phyloP scores from a whole-genome alignment of 768 basidiomycete genomes.

The Pholiota microspora region DNA sequence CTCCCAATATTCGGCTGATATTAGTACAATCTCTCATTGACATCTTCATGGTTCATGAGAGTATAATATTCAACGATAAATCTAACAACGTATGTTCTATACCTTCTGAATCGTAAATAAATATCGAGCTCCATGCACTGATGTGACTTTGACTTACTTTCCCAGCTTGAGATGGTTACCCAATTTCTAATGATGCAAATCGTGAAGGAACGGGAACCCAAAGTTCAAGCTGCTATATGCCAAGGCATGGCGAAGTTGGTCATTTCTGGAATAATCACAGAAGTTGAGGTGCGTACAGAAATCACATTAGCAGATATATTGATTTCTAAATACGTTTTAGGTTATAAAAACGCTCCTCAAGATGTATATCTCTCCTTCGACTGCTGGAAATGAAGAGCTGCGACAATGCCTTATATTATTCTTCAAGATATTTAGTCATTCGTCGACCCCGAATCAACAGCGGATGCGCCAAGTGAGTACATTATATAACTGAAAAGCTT shows the following conservation, averaged over 20 bases:
- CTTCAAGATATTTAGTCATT: conserved; percentile 84
- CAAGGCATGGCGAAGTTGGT: conserved; percentile 87
- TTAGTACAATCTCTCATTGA: conserved; percentile 86
- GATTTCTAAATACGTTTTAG: conserved; percentile 41
- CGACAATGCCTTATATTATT: conserved; percentile 87
- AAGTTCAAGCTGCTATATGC: conserved; percentile 66
- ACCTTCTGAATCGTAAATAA: no score
- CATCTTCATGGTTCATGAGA: conserved; percentile 80
- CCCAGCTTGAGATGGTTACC: conserved; percentile 21
- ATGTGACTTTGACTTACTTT: not conserved
- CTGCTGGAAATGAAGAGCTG: conserved; percentile 75
- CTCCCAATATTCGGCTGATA: conserved; percentile 63
- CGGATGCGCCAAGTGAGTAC: conserved; percentile 51
- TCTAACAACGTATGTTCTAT: conserved; percentile 19
- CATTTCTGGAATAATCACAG: conserved; percentile 70
- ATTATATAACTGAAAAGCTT: not conserved
- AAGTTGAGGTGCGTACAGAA: conserved; percentile 55
- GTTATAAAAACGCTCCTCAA: conserved; percentile 35
- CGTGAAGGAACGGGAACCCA: conserved; percentile 48
- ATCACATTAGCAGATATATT: conserved; percentile 24
- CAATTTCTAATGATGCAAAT: conserved; percentile 36
- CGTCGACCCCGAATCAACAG: conserved; percentile 70
- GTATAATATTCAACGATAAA: conserved; percentile 42
- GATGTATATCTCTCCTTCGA: conserved; percentile 79
- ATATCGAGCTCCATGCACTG: no score